Evolutionary conservation across 1,139 yeast genomes (phyloP).

Genomic region (Debaryomyces nepalensis): DNA sequence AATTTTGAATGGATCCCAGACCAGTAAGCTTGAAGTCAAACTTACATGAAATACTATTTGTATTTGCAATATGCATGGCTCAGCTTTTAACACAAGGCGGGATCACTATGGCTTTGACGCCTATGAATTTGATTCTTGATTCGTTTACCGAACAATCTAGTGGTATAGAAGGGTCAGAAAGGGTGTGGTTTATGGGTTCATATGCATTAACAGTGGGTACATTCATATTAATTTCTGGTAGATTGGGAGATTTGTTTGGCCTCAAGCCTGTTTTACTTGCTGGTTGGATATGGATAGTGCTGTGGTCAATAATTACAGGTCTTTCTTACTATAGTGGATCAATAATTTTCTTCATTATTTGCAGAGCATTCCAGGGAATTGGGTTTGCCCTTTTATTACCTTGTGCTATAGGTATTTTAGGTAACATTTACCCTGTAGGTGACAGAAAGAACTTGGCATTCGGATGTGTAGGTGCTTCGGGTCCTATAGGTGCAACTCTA

Average conservation of each 20-base stretch:
- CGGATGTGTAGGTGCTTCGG: slow-evolving; percentile 56
- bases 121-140: slow-evolving; percentile 42
- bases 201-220: slow-evolving; percentile 62
- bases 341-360: slow-evolving; percentile 51
- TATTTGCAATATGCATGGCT: slow-evolving; percentile 41
- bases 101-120: slow-evolving; percentile 43
- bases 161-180: slow-evolving; percentile 25
- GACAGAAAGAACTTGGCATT: slow-evolving; percentile 55
- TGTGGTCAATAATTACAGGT: slow-evolving; percentile 56
- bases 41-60: slow-evolving; percentile 35
- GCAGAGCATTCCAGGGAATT: slow-evolving; percentile 59
- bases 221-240: slow-evolving; percentile 54
- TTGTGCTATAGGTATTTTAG: slow-evolving; percentile 56
- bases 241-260: slow-evolving; percentile 59
- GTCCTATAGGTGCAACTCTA: slow-evolving; percentile 58
- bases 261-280: slow-evolving; percentile 43
- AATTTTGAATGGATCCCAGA: slow-evolving; percentile 14
- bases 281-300: slow-evolving; percentile 50
- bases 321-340: slow-evolving; percentile 47
- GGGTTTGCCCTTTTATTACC: slow-evolving; percentile 60
- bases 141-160: slow-evolving; percentile 27
- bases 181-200: slow-evolving; percentile 62
- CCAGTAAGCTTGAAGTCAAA: slow-evolving; percentile 21
- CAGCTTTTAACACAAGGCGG: slow-evolving; percentile 47
- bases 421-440: slow-evolving; percentile 50